phyloP scores from a whole-genome alignment of 371 early-diverging fungal species.

The Dipsacomyces acuminosporus region DNA sequence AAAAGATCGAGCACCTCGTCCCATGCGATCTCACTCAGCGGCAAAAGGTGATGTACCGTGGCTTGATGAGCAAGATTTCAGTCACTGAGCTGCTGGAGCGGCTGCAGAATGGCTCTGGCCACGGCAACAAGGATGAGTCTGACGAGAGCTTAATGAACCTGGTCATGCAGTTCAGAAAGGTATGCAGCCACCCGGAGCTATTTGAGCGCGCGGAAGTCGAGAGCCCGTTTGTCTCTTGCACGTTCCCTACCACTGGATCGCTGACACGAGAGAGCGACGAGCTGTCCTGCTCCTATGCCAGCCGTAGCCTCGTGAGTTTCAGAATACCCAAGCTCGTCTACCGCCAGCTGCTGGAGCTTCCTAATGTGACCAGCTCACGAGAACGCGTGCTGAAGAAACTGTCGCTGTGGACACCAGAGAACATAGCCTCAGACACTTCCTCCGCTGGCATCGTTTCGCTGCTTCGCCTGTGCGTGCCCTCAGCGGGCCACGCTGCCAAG shows the following conservation, averaged over 20 bases:
- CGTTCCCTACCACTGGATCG: slow-evolving; percentile 58
- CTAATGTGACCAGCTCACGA: slow-evolving; percentile 47
- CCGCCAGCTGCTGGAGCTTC: slow-evolving; percentile 61
- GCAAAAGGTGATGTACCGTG: slow-evolving; percentile 74
- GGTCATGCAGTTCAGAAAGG: slow-evolving; percentile 98
- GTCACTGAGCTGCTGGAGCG: slow-evolving; percentile 75
- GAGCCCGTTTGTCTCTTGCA: slow-evolving; percentile 64
- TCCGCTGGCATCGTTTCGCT: slow-evolving; percentile 52
- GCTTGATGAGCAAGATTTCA: slow-evolving; percentile 77
- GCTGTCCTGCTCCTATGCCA: slow-evolving; percentile 58
- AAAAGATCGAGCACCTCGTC: slow-evolving; percentile 85
- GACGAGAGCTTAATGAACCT: slow-evolving; percentile 88
- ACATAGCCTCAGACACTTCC: slow-evolving; percentile 44
- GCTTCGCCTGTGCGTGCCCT: slow-evolving; percentile 58
- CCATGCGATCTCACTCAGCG: slow-evolving; percentile 79
- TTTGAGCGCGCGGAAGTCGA: slow-evolving; percentile 90
- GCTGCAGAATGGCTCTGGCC: slow-evolving; percentile 57
- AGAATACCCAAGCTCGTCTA: slow-evolving; percentile 66
- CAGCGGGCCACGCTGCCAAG: slow-evolving; percentile 53
- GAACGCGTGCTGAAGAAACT: slow-evolving; percentile 49
- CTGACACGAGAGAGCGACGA: slow-evolving; percentile 59
- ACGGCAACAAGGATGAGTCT: slow-evolving; percentile 60
- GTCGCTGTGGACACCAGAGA: slow-evolving; percentile 55
- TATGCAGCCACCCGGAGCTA: slow-evolving; percentile 97
- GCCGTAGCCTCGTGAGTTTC: slow-evolving; percentile 58